phyloP scores from a whole-genome alignment of 1,284 basidiomycete species.

The Trametes versicolor region DNA sequence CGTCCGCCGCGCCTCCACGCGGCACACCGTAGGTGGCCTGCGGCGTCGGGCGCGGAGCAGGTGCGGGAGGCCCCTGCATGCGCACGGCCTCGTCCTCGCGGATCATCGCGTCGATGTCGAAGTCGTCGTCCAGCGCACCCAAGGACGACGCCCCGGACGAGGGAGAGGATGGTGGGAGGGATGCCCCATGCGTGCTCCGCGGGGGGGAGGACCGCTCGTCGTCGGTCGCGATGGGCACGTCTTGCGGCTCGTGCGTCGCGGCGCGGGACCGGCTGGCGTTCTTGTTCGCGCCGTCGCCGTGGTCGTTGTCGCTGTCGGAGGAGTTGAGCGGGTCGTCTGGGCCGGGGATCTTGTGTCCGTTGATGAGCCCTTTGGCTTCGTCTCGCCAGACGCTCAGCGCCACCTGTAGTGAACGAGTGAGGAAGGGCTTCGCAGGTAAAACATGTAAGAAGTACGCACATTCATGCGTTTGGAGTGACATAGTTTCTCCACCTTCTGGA shows the following conservation, averaged over 20 bases:
- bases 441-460: conserved; percentile 55
- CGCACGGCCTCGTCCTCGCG: conserved; percentile 53
- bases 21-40: conserved; percentile 1
- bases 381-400: conserved; percentile 80
- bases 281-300: conserved; percentile 26
- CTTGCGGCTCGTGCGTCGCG: conserved; percentile 23
- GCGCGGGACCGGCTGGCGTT: conserved; percentile 41
- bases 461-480: conserved; percentile 87
- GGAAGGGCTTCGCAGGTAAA: conserved; percentile 4
- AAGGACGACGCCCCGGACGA: conserved; percentile 38
- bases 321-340: conserved; percentile 47
- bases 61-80: neutral
- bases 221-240: conserved; percentile 40
- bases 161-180: conserved; percentile 57
- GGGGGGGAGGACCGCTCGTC: conserved; percentile 41
- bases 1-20: conserved; percentile 24
- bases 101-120: conserved; percentile 63
- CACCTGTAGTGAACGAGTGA: conserved; percentile 53
- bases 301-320: conserved; percentile 40
- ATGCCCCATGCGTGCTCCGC: conserved; percentile 36
- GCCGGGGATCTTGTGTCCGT: conserved; percentile 42
- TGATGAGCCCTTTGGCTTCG: conserved; percentile 65
- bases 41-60: conserved; percentile 21
- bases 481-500: conserved; percentile 83
- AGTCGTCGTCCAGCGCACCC: conserved; percentile 57